Percentiles rank a stretch among this genome's conserved stretches.
Evolutionary conservation across 352 stramenopile species (phyloP).

Genomic region (Aphanomyces invadans): DNA sequence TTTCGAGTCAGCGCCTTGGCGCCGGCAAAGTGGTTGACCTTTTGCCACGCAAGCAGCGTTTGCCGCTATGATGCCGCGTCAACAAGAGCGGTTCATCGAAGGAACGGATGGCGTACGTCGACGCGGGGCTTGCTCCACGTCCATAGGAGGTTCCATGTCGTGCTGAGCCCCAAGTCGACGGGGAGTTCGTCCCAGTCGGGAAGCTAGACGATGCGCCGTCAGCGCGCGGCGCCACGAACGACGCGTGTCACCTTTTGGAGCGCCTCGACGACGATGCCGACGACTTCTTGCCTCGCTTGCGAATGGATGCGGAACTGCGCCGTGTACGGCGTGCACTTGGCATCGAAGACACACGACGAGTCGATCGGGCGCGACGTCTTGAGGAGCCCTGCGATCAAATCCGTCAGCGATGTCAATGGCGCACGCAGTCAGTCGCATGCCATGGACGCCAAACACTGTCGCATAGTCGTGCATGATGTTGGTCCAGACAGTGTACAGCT

Average conservation of each 20-base stretch:
- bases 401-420: neutral
- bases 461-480: constrained; percentile 83
- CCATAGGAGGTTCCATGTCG: constrained; percentile 88
- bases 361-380: constrained; percentile 18
- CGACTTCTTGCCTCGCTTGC: constrained; percentile 63
- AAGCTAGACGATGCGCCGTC: constrained; percentile 25
- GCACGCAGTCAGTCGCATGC: constrained; percentile 29
- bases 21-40: constrained; percentile 92
- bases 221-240: neutral
- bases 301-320: constrained; percentile 81
- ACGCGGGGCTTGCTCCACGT: constrained; percentile 85
- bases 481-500: constrained; percentile 74
- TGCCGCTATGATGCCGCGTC: constrained; percentile 30
- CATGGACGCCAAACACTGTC: constrained; percentile 60
- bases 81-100: neutral
- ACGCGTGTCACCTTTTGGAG: constrained; percentile 44
- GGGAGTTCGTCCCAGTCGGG: constrained; percentile 68
- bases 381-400: constrained; percentile 14
- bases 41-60: constrained; percentile 86
- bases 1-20: constrained; percentile 89
- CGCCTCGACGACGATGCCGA: constrained; percentile 65
- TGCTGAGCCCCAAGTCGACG: constrained; percentile 72
- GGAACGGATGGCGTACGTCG: constrained; percentile 26
- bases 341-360: constrained; percentile 28
- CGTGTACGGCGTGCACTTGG: constrained; percentile 32